These are phyloP conservation scores for Bruguiera parviflora DNA, from an alignment of 345 rosid species.

Conservation along the genomic window DNA sequence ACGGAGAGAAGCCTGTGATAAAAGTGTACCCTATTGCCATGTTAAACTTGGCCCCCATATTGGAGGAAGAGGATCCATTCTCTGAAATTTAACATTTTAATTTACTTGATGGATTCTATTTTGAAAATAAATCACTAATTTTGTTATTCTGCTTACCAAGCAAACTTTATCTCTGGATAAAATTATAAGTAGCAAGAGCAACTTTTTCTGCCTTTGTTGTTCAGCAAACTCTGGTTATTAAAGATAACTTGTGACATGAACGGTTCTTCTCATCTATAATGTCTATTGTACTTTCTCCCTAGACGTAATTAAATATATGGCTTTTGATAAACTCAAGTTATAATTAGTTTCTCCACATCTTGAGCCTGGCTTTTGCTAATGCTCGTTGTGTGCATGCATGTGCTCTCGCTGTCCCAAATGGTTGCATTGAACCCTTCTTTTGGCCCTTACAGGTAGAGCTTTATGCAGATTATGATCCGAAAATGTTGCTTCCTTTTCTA, in stretches of 20 bases:
- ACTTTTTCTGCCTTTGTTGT: background rate
- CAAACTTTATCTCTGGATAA: no score
- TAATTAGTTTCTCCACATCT: conserved; percentile 1
- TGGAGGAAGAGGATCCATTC: background rate
- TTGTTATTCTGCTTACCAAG: no score
- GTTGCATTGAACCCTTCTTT: conserved; percentile 17
- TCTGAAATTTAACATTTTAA: background rate
- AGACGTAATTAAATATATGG: no score
- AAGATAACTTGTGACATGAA: background rate
- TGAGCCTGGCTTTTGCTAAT: background rate
- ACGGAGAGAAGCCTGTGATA: background rate
- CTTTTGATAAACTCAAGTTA: background rate
- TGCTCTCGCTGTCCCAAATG: conserved; percentile 11
- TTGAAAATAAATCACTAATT: background rate
- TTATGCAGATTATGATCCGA: conserved; percentile 82
- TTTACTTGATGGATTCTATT: background rate
- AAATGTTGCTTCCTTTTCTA: conserved; percentile 93
- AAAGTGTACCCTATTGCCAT: background rate
- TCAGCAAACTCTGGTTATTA: conserved; percentile 4
- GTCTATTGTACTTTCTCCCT: no score
- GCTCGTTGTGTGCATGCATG: background rate
- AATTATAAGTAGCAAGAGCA: background rate
- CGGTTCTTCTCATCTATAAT: background rate
- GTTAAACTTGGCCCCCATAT: background rate
- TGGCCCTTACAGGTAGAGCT: conserved; percentile 72